Percentiles rank a stretch among this genome's conserved stretches.
Conservation (phyloP, 305 asterid genomes). For the Solanum hybrid region DNA sequence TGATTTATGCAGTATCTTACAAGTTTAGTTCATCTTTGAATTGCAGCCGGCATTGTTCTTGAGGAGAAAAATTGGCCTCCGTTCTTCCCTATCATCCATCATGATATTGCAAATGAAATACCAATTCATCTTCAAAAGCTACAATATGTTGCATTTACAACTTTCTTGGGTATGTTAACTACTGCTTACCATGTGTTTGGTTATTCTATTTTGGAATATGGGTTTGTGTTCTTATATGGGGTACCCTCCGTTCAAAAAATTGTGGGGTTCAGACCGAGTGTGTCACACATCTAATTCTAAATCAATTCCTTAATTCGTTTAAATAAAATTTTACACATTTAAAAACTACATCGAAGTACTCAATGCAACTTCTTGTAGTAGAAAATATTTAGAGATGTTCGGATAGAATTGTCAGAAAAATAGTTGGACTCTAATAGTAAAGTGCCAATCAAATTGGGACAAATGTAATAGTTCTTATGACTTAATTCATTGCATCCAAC, state of each 20-base stretch:
- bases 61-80: slow-evolving; percentile 97
- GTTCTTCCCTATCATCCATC: slow-evolving; percentile 87
- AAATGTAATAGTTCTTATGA: background rate
- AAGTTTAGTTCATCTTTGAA: slow-evolving; percentile 12
- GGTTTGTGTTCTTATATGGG: background rate
- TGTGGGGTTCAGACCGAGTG: background rate
- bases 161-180: slow-evolving; percentile 61
- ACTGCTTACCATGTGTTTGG: background rate
- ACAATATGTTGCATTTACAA: slow-evolving; percentile 89
- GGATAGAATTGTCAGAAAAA: background rate
- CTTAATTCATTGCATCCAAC: background rate
- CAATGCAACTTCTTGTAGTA: background rate
- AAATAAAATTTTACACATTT: background rate
- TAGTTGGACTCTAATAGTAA: background rate
- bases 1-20: background rate
- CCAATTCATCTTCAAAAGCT: slow-evolving; percentile 91
- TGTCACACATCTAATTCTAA: background rate
- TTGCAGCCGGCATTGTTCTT: slow-evolving; percentile 92
- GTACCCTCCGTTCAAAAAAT: background rate
- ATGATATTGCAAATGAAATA: slow-evolving; percentile 83
- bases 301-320: background rate
- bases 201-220: background rate
- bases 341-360: background rate
- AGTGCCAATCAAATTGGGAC: background rate
- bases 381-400: background rate